A percentile compares a stretch with the other conserved stretches of the same genome.
phyloP scores from a whole-genome alignment of 768 basidiomycete genomes.

The Hydnomerulius pinastri region DNA sequence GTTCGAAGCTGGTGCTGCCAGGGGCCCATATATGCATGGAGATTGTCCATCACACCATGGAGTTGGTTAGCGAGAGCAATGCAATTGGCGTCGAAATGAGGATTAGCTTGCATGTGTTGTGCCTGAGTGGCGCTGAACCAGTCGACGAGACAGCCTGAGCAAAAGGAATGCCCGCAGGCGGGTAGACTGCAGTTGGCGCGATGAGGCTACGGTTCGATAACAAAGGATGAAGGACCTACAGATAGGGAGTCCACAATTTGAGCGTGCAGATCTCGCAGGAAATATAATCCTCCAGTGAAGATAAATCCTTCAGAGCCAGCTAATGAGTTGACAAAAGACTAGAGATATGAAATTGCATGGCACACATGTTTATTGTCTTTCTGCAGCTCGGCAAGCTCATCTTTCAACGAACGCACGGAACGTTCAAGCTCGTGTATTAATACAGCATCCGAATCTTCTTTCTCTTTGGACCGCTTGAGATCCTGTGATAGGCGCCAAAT shows the following conservation, averaged over 20 bases:
- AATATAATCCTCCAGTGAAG: slow-evolving; percentile 52
- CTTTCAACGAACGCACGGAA: not conserved
- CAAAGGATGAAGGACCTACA: slow-evolving; percentile 42
- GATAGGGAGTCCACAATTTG: slow-evolving; percentile 67
- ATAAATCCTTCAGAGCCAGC: slow-evolving; percentile 35
- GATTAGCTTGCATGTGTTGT: slow-evolving; percentile 50
- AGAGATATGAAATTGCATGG: not conserved
- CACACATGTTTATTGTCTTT: not conserved
- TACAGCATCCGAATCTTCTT: slow-evolving; percentile 9
- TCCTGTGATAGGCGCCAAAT: slow-evolving; percentile 16
- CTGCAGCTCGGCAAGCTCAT: slow-evolving; percentile 1
- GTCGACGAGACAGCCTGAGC: slow-evolving; percentile 58
- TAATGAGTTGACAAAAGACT: not conserved
- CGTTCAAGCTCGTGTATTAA: slow-evolving; percentile 26
- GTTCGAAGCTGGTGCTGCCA: slow-evolving; percentile 19
- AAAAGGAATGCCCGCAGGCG: slow-evolving; percentile 73
- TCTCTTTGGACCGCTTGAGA: slow-evolving; percentile 11
- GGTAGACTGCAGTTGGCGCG: slow-evolving; percentile 45
- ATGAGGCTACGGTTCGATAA: slow-evolving; percentile 3
- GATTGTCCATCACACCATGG: slow-evolving; percentile 17
- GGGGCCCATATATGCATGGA: slow-evolving; percentile 13
- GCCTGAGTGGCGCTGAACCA: slow-evolving; percentile 51
- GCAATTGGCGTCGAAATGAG: slow-evolving; percentile 42
- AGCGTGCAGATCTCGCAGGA: slow-evolving; percentile 66
- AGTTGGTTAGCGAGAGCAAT: slow-evolving; percentile 17